Evolutionary conservation across 1,284 basidiomycete species (phyloP), one percentile per base, ranked within the genome.

Genomic region (Ganoderma multipileum): DNA sequence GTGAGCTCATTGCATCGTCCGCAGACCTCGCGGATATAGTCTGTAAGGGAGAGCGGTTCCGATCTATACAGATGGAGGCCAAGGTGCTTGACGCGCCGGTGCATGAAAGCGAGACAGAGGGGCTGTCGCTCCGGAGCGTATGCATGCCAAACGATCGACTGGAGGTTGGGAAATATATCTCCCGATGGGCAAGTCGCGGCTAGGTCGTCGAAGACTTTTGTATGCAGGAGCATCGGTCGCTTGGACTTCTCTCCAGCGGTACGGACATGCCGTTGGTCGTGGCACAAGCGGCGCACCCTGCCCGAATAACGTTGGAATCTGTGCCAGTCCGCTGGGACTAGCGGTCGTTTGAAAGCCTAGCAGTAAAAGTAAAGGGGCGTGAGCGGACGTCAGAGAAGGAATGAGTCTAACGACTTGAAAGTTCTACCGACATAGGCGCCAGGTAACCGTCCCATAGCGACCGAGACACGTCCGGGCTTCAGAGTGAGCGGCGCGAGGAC

Each of bases 81-180:
- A 66, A 85, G 77, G 44, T 79, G 73, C 54, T 70, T 78, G 23
- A 86, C 72, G 63, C 77, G 75, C 33, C 74, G 72, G 62, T 85
- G 84, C 74, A 85, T 80, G 72, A 85, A 85, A 1, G 79, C 26
- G 28, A 81, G 72, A 30, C 79, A 78, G 36, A 78, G 74, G 8
- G 78, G 74, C 71, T 81, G 79, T 33, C 73, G 68, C 1, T 70
- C 71, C 5, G 72, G 41, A 36, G 50, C 65, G 38, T 63, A 63
- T 6, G 77, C 76, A 38, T 77, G 67, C 83, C 84, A 86, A 1
- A 81, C 76, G 9, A 90, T 77, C 0, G 82, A 81, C 41, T 84
- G 84, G 67, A 89, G 80, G 72, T 86, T 86, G 16, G 89, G 89
- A 26, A 90, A 76, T 33, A 91, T 82, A 44, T 83, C 81, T n/a